These are phyloP conservation scores for Talaromyces sp. DNA, from an alignment of 2,329 filamentous ascomycete genomes.

Conservation along the genomic window DNA sequence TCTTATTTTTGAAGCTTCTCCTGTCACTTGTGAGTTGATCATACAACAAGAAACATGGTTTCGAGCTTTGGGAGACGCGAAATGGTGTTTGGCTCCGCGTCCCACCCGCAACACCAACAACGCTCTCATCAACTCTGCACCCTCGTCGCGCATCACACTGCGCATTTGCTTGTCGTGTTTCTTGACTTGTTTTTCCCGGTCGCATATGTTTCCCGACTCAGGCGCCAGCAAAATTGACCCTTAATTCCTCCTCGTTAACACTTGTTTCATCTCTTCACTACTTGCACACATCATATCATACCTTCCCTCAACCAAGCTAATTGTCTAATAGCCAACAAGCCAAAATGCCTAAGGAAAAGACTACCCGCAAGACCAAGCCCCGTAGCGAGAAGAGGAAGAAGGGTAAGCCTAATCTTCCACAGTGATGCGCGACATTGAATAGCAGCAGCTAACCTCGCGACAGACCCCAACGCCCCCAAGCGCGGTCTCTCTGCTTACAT, in stretches of 20 bases:
- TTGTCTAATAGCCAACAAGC: conserved; percentile 28
- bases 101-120: conserved; percentile 11
- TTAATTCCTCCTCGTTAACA: not conserved
- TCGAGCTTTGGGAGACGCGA: conserved; percentile 13
- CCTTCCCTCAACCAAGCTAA: not conserved
- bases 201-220: conserved; percentile 7
- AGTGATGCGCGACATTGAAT: conserved; percentile 10
- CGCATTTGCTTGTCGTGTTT: conserved; percentile 4
- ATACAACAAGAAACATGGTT: not conserved
- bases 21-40: not conserved
- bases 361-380: conserved; percentile 58
- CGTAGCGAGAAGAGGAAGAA: conserved; percentile 66
- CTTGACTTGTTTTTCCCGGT: conserved; percentile 13
- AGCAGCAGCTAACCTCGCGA: not conserved
- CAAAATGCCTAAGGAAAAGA: conserved; percentile 66
- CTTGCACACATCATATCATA: not conserved
- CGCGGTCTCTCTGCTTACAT: conserved; percentile 99
- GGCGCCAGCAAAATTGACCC: not conserved
- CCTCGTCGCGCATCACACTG: conserved; percentile 2
- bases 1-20: not conserved
- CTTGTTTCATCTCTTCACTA: not conserved
- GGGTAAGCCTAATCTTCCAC: conserved; percentile 45
- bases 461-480: conserved; percentile 97
- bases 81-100: conserved; percentile 19
- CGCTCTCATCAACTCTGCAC: not conserved